Conservation (phyloP, 1,284 basidiomycete species). For the Cutaneotrichosporon dermatis region DNA sequence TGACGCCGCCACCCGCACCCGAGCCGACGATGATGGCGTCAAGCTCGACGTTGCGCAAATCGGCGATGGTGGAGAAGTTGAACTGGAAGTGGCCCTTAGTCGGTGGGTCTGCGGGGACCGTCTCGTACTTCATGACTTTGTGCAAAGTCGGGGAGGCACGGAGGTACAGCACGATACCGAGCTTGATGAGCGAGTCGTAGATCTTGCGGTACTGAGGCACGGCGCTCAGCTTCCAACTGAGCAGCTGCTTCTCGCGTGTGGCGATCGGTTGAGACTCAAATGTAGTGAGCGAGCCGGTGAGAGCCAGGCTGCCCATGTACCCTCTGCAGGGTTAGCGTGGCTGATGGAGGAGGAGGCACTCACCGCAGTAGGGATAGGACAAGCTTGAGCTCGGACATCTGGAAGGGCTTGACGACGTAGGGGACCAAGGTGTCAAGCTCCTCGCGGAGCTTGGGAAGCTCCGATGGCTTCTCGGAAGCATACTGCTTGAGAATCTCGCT, state of each 20-base stretch:
- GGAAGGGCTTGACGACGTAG: slow-evolving; percentile 6
- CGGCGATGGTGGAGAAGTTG: not conserved
- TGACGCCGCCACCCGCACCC: slow-evolving; percentile 50
- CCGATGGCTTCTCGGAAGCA: slow-evolving; percentile 11
- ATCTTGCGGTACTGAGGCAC: slow-evolving; percentile 10
- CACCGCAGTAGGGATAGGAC: slow-evolving; percentile 23
- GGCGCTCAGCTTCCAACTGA: slow-evolving; percentile 11
- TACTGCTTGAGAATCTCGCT: slow-evolving; percentile 11
- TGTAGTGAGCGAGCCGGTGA: slow-evolving; percentile 8
- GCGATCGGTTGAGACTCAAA: slow-evolving; percentile 13
- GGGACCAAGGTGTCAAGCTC: slow-evolving; percentile 11
- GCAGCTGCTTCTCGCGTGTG: slow-evolving; percentile 13
- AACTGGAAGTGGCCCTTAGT: slow-evolving; percentile 4
- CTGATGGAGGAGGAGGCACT: not conserved
- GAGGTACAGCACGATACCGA: slow-evolving; percentile 9
- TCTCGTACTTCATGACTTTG: slow-evolving; percentile 12
- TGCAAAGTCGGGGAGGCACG: slow-evolving; percentile 9
- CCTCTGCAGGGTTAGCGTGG: not conserved
- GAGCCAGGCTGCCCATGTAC: slow-evolving; percentile 7
- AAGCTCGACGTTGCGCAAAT: not conserved
- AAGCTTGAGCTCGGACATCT: slow-evolving; percentile 22
- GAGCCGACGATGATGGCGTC: slow-evolving; percentile 47
- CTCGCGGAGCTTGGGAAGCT: slow-evolving; percentile 3
- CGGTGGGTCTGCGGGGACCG: not conserved
- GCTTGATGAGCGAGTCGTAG: slow-evolving; percentile 16